These are phyloP conservation scores for Endotrypanum monterogeii DNA, from an alignment of 208 protist genomes.

Conservation along the genomic window DNA sequence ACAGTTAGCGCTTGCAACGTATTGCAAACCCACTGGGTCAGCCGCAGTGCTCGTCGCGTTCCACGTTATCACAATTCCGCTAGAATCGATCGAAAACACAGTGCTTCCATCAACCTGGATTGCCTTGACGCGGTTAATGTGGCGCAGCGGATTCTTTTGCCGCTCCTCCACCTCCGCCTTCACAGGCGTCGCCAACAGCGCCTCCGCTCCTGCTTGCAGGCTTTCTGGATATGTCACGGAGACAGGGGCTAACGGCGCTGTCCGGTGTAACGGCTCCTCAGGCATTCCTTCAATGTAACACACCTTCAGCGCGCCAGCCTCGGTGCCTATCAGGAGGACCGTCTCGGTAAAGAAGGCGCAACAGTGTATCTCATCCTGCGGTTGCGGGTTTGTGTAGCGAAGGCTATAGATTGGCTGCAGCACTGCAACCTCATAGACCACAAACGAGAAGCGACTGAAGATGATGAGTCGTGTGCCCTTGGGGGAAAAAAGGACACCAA, in stretches of 20 bases:
- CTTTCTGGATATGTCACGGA: conserved; percentile 26
- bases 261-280: background rate
- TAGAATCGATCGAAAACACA: conserved; percentile 66
- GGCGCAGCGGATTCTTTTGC: conserved; percentile 53
- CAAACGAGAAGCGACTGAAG: conserved; percentile 49
- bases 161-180: conserved; percentile 26
- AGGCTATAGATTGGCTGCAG: conserved; percentile 39
- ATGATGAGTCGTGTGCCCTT: conserved; percentile 44
- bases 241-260: conserved; percentile 1
- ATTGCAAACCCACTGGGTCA: conserved; percentile 21
- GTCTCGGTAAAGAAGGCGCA: conserved; percentile 40
- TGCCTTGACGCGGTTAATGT: conserved; percentile 64
- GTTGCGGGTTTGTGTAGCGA: conserved; percentile 34
- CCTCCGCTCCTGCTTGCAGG: conserved; percentile 16
- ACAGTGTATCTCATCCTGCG: conserved; percentile 54
- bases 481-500: conserved; percentile 55
- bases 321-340: conserved; percentile 56
- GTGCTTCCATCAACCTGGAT: conserved; percentile 23
- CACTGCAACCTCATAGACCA: conserved; percentile 48
- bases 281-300: conserved; percentile 7
- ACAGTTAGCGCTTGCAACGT: conserved; percentile 74
- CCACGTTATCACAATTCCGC: conserved; percentile 60
- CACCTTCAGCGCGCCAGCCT: conserved; percentile 40
- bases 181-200: conserved; percentile 25
- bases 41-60: background rate